Percentiles rank a stretch among this genome's conserved stretches.
phyloP scores from a whole-genome alignment of 2,329 filamentous ascomycete genomes.

The Pyrenochaeta sp. region DNA sequence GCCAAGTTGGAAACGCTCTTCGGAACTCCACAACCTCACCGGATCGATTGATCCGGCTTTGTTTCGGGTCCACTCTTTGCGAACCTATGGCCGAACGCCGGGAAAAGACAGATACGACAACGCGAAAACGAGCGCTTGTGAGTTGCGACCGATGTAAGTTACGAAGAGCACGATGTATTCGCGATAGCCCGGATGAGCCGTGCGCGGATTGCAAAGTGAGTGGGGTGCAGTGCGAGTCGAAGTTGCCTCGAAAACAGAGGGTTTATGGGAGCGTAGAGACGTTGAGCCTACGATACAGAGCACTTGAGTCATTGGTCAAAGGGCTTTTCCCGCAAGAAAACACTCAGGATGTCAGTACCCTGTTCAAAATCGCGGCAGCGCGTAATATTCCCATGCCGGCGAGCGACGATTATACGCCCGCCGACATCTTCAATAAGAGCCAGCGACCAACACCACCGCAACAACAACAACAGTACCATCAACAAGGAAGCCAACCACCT shows the following conservation, averaged over 20 bases:
- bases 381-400: constrained; percentile 51
- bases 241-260: constrained; percentile 55
- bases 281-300: constrained; percentile 54
- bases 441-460: constrained; percentile 5
- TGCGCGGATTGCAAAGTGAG: constrained; percentile 53
- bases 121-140: constrained; percentile 40
- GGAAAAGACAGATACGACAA: constrained; percentile 26
- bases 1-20: not conserved
- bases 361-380: constrained; percentile 53
- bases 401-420: constrained; percentile 34
- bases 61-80: not conserved
- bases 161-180: constrained; percentile 40
- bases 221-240: constrained; percentile 53
- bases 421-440: constrained; percentile 35
- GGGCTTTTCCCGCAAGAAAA: constrained; percentile 54
- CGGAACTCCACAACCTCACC: constrained; percentile 2
- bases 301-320: constrained; percentile 54
- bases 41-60: constrained; percentile 3
- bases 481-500: constrained; percentile 12
- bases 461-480: constrained; percentile 8
- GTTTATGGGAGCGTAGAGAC: constrained; percentile 58
- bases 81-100: constrained; percentile 21
- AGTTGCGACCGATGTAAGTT: constrained; percentile 44
- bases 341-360: constrained; percentile 48
- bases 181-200: constrained; percentile 35